Conservation (phyloP, 495 filamentous ascomycete species). For the Xylaria flabelliformis region DNA sequence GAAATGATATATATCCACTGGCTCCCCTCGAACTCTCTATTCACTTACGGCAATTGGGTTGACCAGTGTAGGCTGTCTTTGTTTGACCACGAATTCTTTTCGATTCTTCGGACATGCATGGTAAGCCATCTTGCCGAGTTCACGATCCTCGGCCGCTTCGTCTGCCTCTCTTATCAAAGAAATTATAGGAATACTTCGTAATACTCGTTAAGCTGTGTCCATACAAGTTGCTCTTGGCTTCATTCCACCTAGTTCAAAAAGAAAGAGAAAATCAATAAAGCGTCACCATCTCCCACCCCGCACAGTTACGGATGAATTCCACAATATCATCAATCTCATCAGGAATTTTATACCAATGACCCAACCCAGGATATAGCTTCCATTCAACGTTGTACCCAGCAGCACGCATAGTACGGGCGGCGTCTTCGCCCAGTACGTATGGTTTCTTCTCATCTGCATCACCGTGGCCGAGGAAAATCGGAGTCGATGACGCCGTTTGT, state of each 20-base stretch:
- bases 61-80: too few species aligned
- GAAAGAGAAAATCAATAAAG: not conserved
- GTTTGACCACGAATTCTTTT: too few species aligned
- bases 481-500: conserved; percentile 32
- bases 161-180: not conserved
- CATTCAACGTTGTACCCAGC: conserved; percentile 47
- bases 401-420: conserved; percentile 46
- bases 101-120: too few species aligned
- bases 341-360: conserved; percentile 61
- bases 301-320: conserved; percentile 34
- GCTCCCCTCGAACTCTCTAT: too few species aligned
- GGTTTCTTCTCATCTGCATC: conserved; percentile 50
- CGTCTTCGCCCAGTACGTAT: conserved; percentile 29
- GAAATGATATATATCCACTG: too few species aligned
- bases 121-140: not conserved
- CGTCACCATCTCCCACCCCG: not conserved
- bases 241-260: not conserved
- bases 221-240: not conserved
- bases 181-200: not conserved
- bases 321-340: conserved; percentile 60
- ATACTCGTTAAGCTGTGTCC: not conserved
- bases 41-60: too few species aligned
- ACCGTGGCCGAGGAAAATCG: conserved; percentile 55
- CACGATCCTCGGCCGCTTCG: not conserved
- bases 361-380: conserved; percentile 52